These are phyloP conservation scores for Macrophomina phaseolina DNA, from an alignment of 2,329 filamentous ascomycete species.

Conservation along the genomic window DNA sequence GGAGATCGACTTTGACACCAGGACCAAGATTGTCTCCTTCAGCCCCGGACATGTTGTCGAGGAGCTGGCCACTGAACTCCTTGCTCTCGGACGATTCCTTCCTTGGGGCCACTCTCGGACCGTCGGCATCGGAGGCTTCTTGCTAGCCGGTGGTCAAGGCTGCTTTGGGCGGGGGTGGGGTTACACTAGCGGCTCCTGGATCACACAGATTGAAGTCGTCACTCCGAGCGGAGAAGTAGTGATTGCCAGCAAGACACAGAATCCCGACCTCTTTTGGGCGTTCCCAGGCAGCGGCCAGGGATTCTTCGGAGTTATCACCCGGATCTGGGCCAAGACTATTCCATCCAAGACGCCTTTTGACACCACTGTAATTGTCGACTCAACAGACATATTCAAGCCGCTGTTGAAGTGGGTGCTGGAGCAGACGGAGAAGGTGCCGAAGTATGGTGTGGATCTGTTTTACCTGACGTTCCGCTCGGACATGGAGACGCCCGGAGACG, in stretches of 20 bases:
- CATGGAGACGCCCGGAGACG: not conserved
- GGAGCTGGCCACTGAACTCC: not conserved
- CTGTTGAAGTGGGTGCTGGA: not conserved
- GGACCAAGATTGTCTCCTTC: not conserved
- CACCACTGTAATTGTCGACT: not conserved
- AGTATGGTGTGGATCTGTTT: not conserved
- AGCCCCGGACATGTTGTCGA: not conserved
- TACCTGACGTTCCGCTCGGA: not conserved
- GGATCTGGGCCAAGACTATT: not conserved
- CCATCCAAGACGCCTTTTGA: not conserved
- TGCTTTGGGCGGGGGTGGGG: not conserved
- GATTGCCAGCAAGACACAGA: not conserved
- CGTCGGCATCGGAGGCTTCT: not conserved
- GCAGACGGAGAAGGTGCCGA: not conserved
- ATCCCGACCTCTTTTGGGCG: not conserved
- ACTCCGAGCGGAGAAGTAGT: not conserved
- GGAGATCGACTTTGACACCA: not conserved
- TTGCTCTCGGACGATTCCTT: not conserved
- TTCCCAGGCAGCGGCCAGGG: not conserved
- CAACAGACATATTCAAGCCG: not conserved
- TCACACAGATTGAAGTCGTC: not conserved
- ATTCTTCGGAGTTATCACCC: not conserved
- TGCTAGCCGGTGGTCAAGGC: not conserved
- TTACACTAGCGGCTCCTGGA: not conserved
- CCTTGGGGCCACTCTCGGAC: not conserved